phyloP scores from a whole-genome alignment of 2,329 filamentous ascomycete genomes.

The Sphaerulina populicola region DNA sequence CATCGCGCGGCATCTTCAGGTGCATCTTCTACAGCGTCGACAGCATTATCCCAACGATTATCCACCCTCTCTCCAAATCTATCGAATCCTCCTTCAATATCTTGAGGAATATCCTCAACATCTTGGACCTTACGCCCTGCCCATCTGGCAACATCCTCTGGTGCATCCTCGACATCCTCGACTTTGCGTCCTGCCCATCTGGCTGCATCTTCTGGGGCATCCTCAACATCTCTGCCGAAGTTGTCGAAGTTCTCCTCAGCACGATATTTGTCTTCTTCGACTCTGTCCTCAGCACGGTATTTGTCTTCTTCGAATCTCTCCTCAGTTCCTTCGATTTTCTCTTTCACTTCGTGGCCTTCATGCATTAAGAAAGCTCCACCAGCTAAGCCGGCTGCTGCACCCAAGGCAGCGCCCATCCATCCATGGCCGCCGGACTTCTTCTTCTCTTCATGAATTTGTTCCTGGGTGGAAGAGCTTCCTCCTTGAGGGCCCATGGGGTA shows the following conservation, averaged over 20 bases:
- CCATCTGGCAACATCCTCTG: constrained; percentile 39
- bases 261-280: constrained; percentile 15
- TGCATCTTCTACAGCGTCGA: constrained; percentile 32
- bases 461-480: constrained; percentile 2
- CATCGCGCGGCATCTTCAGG: constrained; percentile 33
- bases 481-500: constrained; percentile 16
- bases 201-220: constrained; percentile 40
- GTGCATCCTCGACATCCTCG: constrained; percentile 35
- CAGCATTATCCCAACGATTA: constrained; percentile 27
- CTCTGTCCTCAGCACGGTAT: constrained; percentile 8
- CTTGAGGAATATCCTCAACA: constrained; percentile 35
- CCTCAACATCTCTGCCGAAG: constrained; percentile 26
- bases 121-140: constrained; percentile 36
- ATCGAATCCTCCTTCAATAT: constrained; percentile 22
- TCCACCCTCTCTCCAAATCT: constrained; percentile 32
- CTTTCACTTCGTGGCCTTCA: constrained; percentile 37
- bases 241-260: constrained; percentile 12
- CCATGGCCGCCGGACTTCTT: constrained; percentile 28
- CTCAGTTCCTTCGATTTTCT: constrained; percentile 26
- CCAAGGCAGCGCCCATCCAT: constrained; percentile 35
- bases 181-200: constrained; percentile 38
- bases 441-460: constrained; percentile 15
- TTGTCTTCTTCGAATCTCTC: constrained; percentile 18
- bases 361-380: constrained; percentile 42
- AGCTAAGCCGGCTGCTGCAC: constrained; percentile 36